Conservation (phyloP, 1,284 basidiomycete genomes). For the Chalciporus sp. region DNA sequence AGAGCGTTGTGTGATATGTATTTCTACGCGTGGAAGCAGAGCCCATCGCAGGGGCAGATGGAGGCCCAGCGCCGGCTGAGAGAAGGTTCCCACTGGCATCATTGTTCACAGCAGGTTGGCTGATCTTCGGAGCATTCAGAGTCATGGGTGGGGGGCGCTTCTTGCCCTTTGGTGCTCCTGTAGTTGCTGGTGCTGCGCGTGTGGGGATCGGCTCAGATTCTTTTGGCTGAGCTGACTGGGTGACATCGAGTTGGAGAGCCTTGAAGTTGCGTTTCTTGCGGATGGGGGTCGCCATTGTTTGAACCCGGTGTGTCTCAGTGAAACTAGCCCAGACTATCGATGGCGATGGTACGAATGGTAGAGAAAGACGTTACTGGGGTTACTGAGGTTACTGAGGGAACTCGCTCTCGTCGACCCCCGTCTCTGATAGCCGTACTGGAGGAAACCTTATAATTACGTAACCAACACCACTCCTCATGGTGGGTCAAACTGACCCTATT, state of each 20-base stretch:
- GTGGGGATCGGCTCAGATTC: constrained; percentile 41
- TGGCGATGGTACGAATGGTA: constrained; percentile 11
- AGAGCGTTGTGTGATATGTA: constrained; percentile 72
- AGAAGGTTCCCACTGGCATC: constrained; percentile 42
- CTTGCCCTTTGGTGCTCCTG: constrained; percentile 44
- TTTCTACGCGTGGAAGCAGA: constrained; percentile 49
- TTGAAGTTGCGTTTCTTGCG: constrained; percentile 85
- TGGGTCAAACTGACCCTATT: background rate
- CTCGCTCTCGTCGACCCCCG: background rate
- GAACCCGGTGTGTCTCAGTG: constrained; percentile 3
- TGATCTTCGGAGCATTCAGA: constrained; percentile 48
- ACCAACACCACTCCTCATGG: background rate
- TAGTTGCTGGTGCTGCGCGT: constrained; percentile 38
- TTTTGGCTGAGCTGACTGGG: constrained; percentile 45
- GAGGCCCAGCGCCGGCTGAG: constrained; percentile 40
- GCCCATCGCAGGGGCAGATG: constrained; percentile 43
- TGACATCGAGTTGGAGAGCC: constrained; percentile 64
- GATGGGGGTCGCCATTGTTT: constrained; percentile 48
- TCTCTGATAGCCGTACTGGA: background rate
- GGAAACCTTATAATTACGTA: background rate
- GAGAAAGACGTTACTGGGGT: constrained; percentile 25
- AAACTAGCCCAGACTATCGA: constrained; percentile 3
- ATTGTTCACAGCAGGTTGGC: constrained; percentile 44
- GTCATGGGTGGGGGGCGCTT: constrained; percentile 67
- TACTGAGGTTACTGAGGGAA: no score